phyloP scores from a whole-genome alignment of 2,329 filamentous ascomycete genomes.

The Colletotrichum shisoi region DNA sequence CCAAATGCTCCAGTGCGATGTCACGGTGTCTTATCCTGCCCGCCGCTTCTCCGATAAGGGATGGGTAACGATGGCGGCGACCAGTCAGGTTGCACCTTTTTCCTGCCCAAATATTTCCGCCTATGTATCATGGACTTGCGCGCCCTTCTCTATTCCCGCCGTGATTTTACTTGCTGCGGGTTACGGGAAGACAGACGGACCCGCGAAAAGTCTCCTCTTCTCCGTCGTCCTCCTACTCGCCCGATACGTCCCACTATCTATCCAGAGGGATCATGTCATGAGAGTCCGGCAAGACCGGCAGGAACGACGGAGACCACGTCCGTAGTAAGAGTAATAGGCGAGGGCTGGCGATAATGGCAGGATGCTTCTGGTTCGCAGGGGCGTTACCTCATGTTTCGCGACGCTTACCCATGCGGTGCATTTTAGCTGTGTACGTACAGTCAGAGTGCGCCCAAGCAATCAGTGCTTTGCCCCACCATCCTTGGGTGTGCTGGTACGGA shows the following conservation, averaged over 20 bases:
- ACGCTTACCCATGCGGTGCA: conserved; percentile 17
- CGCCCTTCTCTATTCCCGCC: background rate
- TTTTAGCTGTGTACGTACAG: conserved; percentile 5
- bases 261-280: too few relatives aligned
- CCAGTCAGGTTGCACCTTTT: conserved; percentile 32
- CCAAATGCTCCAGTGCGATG: conserved; percentile 18
- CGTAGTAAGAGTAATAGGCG: background rate
- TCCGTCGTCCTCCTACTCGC: background rate
- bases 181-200: background rate
- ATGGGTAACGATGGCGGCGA: conserved; percentile 1
- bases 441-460: background rate
- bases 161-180: conserved; percentile 1
- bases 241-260: too few relatives aligned
- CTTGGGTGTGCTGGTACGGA: conserved; percentile 9
- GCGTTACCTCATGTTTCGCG: conserved; percentile 7
- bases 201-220: background rate
- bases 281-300: background rate
- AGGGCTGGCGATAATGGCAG: background rate
- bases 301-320: background rate
- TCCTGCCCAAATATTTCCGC: background rate
- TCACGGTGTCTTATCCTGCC: conserved; percentile 29
- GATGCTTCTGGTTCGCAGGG: background rate
- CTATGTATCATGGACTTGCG: background rate
- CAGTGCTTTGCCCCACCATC: conserved; percentile 37
- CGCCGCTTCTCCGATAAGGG: conserved; percentile 34